These are phyloP conservation scores for Rhodamnia rubescens DNA, from an alignment of 345 rosid genomes.

Conservation along the genomic window DNA sequence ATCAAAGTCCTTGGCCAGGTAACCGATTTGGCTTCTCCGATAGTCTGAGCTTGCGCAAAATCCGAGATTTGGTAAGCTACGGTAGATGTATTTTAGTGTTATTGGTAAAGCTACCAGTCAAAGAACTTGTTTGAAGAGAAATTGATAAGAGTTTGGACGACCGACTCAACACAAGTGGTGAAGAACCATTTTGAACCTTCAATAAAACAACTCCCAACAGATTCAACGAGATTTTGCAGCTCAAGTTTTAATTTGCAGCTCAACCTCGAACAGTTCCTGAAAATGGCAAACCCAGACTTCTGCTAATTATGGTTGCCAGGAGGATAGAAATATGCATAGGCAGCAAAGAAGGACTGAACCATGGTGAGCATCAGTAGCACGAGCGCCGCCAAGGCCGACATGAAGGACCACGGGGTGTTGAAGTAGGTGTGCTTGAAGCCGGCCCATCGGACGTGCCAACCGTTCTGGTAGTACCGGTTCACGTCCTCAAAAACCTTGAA, in stretches of 20 bases:
- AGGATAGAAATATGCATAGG: slow-evolving; percentile 5
- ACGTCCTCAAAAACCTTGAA: slow-evolving; percentile 27
- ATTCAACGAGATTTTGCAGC: neutral
- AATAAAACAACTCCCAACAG: neutral
- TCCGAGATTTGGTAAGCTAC: too few species aligned
- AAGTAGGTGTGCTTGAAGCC: slow-evolving; percentile 44
- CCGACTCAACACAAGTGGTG: neutral
- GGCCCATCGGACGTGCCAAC: slow-evolving; percentile 46
- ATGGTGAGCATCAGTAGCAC: slow-evolving; percentile 32
- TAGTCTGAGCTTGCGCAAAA: neutral
- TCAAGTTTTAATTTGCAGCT: neutral
- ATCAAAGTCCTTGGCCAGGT: neutral
- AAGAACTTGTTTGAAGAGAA: neutral
- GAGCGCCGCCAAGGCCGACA: slow-evolving; percentile 39
- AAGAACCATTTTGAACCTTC: neutral
- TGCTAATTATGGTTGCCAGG: neutral
- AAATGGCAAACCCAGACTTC: neutral
- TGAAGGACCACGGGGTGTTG: slow-evolving; percentile 51
- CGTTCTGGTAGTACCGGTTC: slow-evolving; percentile 29
- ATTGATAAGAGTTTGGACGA: neutral
- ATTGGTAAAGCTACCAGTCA: neutral
- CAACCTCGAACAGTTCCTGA: neutral
- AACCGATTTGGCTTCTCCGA: neutral
- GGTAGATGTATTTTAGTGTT: too few species aligned
- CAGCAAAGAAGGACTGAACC: slow-evolving; percentile 30